Percentiles rank a stretch among this genome's conserved stretches.
These are phyloP conservation scores for Pisolithus albus DNA, from an alignment of 768 basidiomycete genomes.

Conservation along the genomic window DNA sequence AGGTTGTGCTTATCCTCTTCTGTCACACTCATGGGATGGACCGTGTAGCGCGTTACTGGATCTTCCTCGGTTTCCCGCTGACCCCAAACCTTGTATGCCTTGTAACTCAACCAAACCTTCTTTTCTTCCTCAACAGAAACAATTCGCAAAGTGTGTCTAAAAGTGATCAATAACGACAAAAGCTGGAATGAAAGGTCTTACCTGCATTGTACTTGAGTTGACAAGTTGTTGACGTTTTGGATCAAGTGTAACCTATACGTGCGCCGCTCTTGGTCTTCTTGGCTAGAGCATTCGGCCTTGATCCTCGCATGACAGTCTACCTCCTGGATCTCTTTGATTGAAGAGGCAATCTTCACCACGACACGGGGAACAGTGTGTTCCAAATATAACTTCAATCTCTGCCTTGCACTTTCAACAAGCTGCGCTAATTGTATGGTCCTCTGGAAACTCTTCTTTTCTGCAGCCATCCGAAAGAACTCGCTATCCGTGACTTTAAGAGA, in stretches of 20 bases:
- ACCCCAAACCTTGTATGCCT: background rate
- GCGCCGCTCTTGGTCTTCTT: slow-evolving; percentile 4
- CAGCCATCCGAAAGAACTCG: slow-evolving; percentile 10
- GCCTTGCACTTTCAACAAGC: background rate
- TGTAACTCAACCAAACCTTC: too few relatives aligned
- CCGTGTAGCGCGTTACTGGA: slow-evolving; percentile 1
- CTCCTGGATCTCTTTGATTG: slow-evolving; percentile 9
- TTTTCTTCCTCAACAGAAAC: background rate
- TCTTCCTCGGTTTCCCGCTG: background rate
- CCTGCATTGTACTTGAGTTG: slow-evolving; percentile 1
- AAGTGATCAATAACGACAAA: background rate
- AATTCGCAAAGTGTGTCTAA: slow-evolving; percentile 4
- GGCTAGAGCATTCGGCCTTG: background rate
- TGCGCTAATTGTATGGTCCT: background rate
- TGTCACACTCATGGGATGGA: slow-evolving; percentile 5
- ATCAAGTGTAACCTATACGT: slow-evolving; percentile 15
- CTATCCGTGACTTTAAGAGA: slow-evolving; percentile 4
- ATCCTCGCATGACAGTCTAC: background rate
- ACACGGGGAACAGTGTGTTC: background rate
- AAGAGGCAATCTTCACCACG: slow-evolving; percentile 4
- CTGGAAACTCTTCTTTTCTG: slow-evolving; percentile 1
- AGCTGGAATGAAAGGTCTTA: background rate
- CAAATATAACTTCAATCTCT: background rate
- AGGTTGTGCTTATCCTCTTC: slow-evolving; percentile 5
- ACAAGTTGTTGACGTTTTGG: slow-evolving; percentile 13